phyloP scores from a whole-genome alignment of 179 eudicot species.

The Beta corolliflora region DNA sequence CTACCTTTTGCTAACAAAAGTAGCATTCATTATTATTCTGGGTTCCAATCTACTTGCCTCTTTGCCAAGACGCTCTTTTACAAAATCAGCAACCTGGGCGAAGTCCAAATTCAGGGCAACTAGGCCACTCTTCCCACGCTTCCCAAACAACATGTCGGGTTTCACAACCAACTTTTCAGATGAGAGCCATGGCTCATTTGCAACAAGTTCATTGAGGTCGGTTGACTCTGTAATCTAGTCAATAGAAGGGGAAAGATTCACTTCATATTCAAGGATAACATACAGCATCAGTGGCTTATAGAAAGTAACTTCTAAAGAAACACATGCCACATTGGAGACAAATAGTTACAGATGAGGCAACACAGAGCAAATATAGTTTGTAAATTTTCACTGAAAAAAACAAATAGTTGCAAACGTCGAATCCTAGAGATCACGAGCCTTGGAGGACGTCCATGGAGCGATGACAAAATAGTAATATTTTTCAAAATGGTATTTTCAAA shows the following conservation, averaged over 20 bases:
- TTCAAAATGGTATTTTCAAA: background rate
- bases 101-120: constrained; percentile 84
- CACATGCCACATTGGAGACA: background rate
- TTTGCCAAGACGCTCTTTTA: constrained; percentile 77
- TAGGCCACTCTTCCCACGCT: constrained; percentile 91
- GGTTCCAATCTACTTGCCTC: constrained; percentile 45
- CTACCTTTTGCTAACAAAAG: background rate
- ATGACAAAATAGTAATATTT: background rate
- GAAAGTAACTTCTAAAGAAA: background rate
- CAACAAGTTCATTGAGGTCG: constrained; percentile 61
- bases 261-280: background rate
- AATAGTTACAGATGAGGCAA: background rate
- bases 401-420: background rate
- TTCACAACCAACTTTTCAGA: constrained; percentile 82
- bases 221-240: constrained; percentile 70
- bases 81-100: constrained; percentile 80
- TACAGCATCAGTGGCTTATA: background rate
- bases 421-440: background rate
- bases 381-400: background rate
- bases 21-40: background rate
- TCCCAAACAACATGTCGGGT: constrained; percentile 95
- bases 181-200: constrained; percentile 80
- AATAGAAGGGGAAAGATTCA: constrained; percentile 7
- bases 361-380: background rate
- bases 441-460: too few relatives aligned